phyloP scores from a whole-genome alignment of 1,284 basidiomycete species.

The Sphagnurus paluster region DNA sequence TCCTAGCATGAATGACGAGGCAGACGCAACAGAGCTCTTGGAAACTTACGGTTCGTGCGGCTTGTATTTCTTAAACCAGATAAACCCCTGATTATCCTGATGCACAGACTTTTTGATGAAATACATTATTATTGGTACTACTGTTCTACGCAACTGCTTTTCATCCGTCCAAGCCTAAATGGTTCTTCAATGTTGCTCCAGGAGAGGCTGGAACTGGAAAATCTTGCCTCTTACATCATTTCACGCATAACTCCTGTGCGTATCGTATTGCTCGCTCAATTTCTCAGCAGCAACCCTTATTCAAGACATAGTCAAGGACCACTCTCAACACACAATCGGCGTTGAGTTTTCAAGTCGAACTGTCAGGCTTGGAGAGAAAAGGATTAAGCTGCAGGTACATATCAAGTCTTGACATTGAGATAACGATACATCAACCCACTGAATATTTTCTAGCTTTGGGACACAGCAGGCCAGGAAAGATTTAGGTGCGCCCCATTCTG shows the following conservation, averaged over 20 bases:
- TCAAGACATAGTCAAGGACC: conserved; percentile 79
- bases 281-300: conserved; percentile 17
- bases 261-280: conserved; percentile 28
- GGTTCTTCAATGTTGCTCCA: conserved; percentile 29
- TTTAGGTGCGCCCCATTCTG: conserved; percentile 60
- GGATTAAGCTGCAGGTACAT: conserved; percentile 89
- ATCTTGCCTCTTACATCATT: conserved; percentile 94
- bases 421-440: no score
- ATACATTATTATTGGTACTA: conserved; percentile 89
- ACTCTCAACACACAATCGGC: conserved; percentile 97
- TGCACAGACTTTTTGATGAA: conserved; percentile 92
- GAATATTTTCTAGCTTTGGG: conserved; percentile 73
- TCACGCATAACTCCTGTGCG: conserved; percentile 92
- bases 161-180: conserved; percentile 9
- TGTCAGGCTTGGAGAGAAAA: conserved; percentile 87
- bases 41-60: conserved; percentile 81
- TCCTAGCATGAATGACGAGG: conserved; percentile 60
- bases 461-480: conserved; percentile 95
- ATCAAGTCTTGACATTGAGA: conserved; percentile 11
- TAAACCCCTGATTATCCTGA: conserved; percentile 10
- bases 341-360: conserved; percentile 93
- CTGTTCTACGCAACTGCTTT: conserved; percentile 11
- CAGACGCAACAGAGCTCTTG: conserved; percentile 84
- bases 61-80: conserved; percentile 4
- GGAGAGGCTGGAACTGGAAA: conserved; percentile 97